A percentile compares a stretch with the other conserved stretches of the same genome.
phyloP scores from a whole-genome alignment of 192 early-diverging fungal genomes.

The Coemansia sp. region DNA sequence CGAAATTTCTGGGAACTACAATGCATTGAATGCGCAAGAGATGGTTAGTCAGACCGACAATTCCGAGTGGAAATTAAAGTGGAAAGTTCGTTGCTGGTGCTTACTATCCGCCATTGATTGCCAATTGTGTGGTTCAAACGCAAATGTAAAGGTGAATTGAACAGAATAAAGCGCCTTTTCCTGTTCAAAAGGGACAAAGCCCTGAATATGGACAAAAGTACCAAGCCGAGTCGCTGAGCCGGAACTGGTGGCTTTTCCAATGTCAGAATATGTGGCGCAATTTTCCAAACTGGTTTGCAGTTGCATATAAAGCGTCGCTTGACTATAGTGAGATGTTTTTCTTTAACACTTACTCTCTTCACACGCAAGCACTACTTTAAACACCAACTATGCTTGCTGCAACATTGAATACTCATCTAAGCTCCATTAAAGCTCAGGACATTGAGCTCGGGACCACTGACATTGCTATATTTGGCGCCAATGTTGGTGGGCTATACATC shows the following conservation, averaged over 20 bases:
- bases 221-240: conserved; percentile 5
- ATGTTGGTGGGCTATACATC: conserved; percentile 30
- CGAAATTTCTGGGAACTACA: conserved; percentile 95
- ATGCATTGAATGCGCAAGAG: background rate
- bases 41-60: too few relatives aligned
- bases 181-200: background rate
- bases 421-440: conserved; percentile 30
- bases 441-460: conserved; percentile 38
- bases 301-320: background rate
- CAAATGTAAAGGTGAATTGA: background rate
- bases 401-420: background rate
- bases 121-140: background rate
- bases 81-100: background rate
- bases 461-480: conserved; percentile 30
- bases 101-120: conserved; percentile 5
- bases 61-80: too few relatives aligned
- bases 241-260: background rate
- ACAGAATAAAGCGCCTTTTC: background rate
- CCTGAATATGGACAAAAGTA: background rate
- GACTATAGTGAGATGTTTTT: background rate
- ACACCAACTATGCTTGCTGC: conserved; percentile 9
- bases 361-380: too few relatives aligned
- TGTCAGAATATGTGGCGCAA: background rate
- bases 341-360: too few relatives aligned
- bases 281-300: background rate